phyloP scores from a whole-genome alignment of 2,329 filamentous ascomycete species.

The Dothideomycetes sp. region DNA sequence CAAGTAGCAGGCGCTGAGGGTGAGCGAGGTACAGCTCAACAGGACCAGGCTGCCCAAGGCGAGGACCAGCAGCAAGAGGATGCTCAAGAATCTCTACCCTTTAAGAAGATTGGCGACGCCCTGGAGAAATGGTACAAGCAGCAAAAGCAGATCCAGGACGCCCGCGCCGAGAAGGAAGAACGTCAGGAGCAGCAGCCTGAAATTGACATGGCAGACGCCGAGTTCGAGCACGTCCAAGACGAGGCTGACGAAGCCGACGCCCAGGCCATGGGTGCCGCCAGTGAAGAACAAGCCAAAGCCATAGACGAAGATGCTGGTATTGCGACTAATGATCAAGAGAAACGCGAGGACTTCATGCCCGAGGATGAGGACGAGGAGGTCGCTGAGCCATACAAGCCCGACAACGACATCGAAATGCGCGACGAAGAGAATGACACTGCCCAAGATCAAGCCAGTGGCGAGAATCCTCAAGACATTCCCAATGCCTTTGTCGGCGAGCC shows the following conservation, averaged over 20 bases:
- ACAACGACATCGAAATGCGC: constrained; percentile 26
- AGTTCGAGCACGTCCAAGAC: constrained; percentile 87
- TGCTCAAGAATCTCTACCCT: constrained; percentile 46
- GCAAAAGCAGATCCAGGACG: constrained; percentile 61
- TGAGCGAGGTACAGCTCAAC: constrained; percentile 8
- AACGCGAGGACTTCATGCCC: constrained; percentile 19
- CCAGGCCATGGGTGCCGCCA: constrained; percentile 81
- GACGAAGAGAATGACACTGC: constrained; percentile 21
- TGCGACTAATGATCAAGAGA: constrained; percentile 46
- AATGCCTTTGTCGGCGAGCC: constrained; percentile 35
- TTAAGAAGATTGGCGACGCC: constrained; percentile 89
- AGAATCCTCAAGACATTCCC: constrained; percentile 24
- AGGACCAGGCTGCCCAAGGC: constrained; percentile 6
- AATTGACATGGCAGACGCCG: constrained; percentile 63
- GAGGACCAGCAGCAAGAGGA: constrained; percentile 8
- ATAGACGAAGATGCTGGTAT: constrained; percentile 85
- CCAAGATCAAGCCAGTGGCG: constrained; percentile 13
- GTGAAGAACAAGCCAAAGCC: constrained; percentile 73
- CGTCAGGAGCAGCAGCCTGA: constrained; percentile 42
- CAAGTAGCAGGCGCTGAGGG: constrained; percentile 14
- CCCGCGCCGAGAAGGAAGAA: constrained; percentile 37
- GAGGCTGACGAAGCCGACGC: constrained; percentile 74
- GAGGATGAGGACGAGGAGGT: constrained; percentile 16
- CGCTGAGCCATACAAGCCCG: constrained; percentile 22
- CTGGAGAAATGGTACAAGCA: constrained; percentile 88